Conservation (phyloP, 257 asterid species). For the Solanum dulcamara region DNA sequence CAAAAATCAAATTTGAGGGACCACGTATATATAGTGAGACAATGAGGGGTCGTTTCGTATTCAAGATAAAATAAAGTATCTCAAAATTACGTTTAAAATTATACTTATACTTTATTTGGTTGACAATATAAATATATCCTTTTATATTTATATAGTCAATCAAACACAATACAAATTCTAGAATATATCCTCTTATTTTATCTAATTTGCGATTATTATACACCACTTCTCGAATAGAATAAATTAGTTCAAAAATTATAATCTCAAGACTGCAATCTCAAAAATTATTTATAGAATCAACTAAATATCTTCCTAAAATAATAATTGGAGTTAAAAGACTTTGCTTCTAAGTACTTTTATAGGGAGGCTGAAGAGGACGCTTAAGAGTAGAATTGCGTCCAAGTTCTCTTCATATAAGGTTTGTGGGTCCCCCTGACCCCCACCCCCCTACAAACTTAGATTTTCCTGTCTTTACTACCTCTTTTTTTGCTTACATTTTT, state of each 20-base stretch:
- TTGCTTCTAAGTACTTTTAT: conserved; percentile 4
- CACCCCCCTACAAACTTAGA: background rate
- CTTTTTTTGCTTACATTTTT: background rate
- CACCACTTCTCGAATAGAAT: background rate
- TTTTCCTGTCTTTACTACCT: conserved; percentile 1
- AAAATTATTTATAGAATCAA: background rate
- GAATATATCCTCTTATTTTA: background rate
- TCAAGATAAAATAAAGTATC: background rate
- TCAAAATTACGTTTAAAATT: background rate
- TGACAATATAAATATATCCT: background rate
- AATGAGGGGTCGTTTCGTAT: background rate
- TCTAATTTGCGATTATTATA: background rate
- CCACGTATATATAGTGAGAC: background rate
- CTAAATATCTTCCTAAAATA: background rate
- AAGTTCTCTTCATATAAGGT: conserved; percentile 78
- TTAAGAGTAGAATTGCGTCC: conserved; percentile 48
- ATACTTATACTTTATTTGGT: background rate
- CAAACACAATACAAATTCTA: background rate
- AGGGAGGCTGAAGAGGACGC: conserved; percentile 26
- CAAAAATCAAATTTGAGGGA: background rate
- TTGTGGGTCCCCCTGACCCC: conserved; percentile 28
- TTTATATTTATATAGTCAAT: background rate
- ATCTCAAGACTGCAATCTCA: background rate
- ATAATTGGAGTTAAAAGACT: background rate
- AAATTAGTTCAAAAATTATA: background rate